Evolutionary conservation across 768 basidiomycete species (phyloP).

Genomic region (Phylloporus sp.): DNA sequence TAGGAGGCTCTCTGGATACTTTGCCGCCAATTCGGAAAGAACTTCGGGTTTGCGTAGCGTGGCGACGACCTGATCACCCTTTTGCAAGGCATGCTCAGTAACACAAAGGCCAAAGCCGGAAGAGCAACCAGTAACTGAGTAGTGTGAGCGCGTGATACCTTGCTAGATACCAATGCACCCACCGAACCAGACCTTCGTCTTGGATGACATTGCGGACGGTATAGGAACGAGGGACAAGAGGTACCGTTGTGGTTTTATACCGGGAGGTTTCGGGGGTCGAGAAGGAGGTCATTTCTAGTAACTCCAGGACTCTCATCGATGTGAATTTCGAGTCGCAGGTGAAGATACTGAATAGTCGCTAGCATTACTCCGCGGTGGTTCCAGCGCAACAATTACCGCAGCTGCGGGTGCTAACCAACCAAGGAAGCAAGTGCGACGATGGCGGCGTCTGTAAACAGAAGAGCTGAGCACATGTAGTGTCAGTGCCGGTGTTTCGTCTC

Average conservation of each 20-base stretch:
- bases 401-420: no score
- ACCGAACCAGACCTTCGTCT: slow-evolving; percentile 23
- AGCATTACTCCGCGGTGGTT: background rate
- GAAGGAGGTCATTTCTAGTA: background rate
- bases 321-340: background rate
- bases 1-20: slow-evolving; percentile 31
- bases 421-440: no score
- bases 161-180: background rate
- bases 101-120: slow-evolving; percentile 37
- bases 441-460: no score
- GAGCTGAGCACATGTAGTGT: no score
- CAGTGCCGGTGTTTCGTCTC: no score
- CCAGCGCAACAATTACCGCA: background rate
- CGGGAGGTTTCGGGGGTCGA: background rate
- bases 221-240: background rate
- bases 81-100: slow-evolving; percentile 28
- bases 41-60: slow-evolving; percentile 38
- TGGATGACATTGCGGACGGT: background rate
- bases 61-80: slow-evolving; percentile 39
- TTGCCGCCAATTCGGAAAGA: slow-evolving; percentile 22
- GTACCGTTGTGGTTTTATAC: background rate
- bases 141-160: background rate
- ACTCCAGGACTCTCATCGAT: no score
- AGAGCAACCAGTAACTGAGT: slow-evolving; percentile 37
- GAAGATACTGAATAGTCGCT: background rate